Percentiles rank a stretch among this genome's conserved stretches.
Conservation (phyloP, 768 basidiomycete genomes). For the Porphyrellus cyaneotinctus region DNA sequence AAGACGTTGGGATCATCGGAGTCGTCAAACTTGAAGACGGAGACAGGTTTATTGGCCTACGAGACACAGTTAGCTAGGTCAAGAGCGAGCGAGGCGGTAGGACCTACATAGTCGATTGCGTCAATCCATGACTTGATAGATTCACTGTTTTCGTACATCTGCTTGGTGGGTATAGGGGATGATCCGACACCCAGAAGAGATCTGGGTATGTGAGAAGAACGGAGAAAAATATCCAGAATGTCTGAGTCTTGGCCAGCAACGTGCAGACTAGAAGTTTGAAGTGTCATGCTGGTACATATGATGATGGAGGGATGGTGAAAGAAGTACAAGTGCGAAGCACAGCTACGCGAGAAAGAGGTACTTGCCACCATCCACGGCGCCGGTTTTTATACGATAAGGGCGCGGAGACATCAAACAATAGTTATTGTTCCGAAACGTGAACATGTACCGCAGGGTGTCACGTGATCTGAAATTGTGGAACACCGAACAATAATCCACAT, state of each 20-base stretch:
- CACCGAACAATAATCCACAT: constrained; percentile 25
- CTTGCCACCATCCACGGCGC: neutral
- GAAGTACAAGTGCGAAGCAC: constrained; percentile 24
- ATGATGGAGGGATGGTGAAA: constrained; percentile 5
- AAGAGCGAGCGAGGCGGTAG: neutral
- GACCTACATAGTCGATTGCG: constrained; percentile 22
- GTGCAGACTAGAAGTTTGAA: constrained; percentile 15
- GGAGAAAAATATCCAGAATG: constrained; percentile 9
- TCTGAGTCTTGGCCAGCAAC: constrained; percentile 30
- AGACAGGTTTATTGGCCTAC: constrained; percentile 16
- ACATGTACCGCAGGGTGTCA: constrained; percentile 8
- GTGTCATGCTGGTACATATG: constrained; percentile 18
- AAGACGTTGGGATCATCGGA: constrained; percentile 3
- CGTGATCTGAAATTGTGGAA: constrained; percentile 14
- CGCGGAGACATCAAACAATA: constrained; percentile 23
- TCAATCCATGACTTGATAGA: constrained; percentile 28
- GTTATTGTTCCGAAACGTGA: constrained; percentile 19
- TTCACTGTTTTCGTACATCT: constrained; percentile 23
- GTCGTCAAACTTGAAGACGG: constrained; percentile 1
- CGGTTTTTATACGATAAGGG: constrained; percentile 18
- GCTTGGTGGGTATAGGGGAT: constrained; percentile 8
- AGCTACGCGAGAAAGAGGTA: constrained; percentile 21
- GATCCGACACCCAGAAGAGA: constrained; percentile 3
- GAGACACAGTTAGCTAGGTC: neutral
- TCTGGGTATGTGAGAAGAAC: constrained; percentile 9